phyloP scores from a whole-genome alignment of 306 rosid genomes.

The Cicer cuneatum region DNA sequence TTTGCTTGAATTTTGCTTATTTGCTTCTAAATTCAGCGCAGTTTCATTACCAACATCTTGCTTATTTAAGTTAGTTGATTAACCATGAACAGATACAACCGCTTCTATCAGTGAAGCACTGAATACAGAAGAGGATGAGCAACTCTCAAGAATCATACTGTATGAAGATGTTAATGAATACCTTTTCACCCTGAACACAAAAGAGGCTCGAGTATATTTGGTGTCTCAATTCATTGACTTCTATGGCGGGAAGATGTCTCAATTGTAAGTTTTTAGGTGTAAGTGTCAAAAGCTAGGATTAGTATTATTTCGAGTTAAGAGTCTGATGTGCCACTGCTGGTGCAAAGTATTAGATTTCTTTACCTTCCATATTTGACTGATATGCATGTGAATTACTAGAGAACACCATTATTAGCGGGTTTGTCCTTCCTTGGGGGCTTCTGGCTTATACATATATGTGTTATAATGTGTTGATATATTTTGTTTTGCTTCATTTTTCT shows the following conservation, averaged over 20 bases:
- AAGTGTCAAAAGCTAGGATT: constrained; percentile 25
- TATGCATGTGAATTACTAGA: constrained; percentile 28
- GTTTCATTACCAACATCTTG: constrained; percentile 30
- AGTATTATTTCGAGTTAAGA: constrained; percentile 18
- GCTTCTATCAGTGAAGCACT: constrained; percentile 50
- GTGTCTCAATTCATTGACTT: constrained; percentile 79
- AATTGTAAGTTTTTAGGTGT: constrained; percentile 63
- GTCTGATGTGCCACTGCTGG: not conserved
- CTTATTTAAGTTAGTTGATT: constrained; percentile 37
- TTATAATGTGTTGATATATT: constrained; percentile 36
- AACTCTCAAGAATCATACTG: constrained; percentile 68
- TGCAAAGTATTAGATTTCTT: constrained; percentile 19
- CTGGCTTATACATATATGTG: constrained; percentile 4
- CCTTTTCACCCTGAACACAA: constrained; percentile 79
- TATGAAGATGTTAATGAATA: constrained; percentile 86
- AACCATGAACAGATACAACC: constrained; percentile 54
- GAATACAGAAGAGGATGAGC: constrained; percentile 72
- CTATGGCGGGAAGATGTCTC: constrained; percentile 83
- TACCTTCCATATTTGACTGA: constrained; percentile 18
- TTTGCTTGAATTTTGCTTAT: constrained; percentile 25
- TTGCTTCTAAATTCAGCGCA: constrained; percentile 16
- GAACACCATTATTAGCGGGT: constrained; percentile 9
- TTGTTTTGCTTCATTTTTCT: constrained; percentile 39
- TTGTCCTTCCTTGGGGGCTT: constrained; percentile 5
- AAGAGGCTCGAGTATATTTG: constrained; percentile 74